Evolutionary conservation across 169 alveolate genomes (phyloP), one percentile per base, ranked within the genome.

Genomic region (Plasmodium blacklocki): DNA sequence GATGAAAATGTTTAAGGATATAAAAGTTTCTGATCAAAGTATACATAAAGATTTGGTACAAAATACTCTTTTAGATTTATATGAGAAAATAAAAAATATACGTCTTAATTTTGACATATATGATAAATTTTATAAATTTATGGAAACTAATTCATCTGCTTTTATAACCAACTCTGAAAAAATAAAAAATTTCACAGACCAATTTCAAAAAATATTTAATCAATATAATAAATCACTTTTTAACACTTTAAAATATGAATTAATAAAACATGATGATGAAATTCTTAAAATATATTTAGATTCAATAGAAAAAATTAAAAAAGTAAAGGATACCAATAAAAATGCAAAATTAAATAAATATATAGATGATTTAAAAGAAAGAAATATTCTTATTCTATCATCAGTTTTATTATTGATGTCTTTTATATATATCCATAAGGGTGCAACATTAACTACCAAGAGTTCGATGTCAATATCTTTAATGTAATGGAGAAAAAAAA

Each of bases 401-500:
- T 86, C 92, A n/a, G 50, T 58, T 14, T 58, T 86, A 12, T 64
- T 86, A 45, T 29, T 86, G 43, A 86, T 86, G 92, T 86, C 92
- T 50, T 86, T 86, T 74, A 86, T 86, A 45, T 86, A 86, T 19
- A 86, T 86, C 63, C 92, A 86, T 58, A 86, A 86, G 29, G 92
- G 92, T 11, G 92, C 92, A 8, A 71, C 92, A 6, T 58, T 86
- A 14, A 86, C 92, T n/a, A 59, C 74, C 5, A 47, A 60, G 50
- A 86, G 92, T 52, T 60, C 92, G 1, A 72, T 72, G 62, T 73
- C 92, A 43, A 86, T 86, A 6, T 71, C 88, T 0, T 62, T 66
- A 50, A 59, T 86, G 92, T 86, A 86, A 86, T n/a, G 5, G 8
- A 32, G 8, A 32, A 32, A 32, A 56, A 8, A 18, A n/a, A 3